Conservation (phyloP, 345 rosid species). For the Isatis tinctoria region DNA sequence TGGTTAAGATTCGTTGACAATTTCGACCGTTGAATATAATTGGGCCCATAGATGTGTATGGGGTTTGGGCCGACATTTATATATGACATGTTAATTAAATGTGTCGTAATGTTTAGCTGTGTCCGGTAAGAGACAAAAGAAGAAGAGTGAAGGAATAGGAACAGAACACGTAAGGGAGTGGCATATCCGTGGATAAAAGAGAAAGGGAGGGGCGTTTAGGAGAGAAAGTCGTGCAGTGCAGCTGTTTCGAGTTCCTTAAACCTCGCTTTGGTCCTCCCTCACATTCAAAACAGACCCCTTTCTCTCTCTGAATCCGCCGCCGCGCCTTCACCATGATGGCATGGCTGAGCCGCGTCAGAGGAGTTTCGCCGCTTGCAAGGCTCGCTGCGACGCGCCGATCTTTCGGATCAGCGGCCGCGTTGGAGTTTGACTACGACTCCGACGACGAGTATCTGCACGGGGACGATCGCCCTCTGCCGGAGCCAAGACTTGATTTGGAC, state of each 20-base stretch:
- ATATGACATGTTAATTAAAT: not conserved
- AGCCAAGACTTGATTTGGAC: constrained; percentile 32
- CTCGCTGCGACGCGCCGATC: constrained; percentile 28
- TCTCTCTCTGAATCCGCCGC: constrained; percentile 23
- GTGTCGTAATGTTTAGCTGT: not conserved
- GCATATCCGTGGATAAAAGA: constrained; percentile 26
- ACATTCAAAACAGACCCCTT: not conserved
- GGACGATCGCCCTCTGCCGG: constrained; percentile 15
- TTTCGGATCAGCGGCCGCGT: constrained; percentile 67
- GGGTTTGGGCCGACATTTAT: not conserved
- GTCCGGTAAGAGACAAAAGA: not conserved
- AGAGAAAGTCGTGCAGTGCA: not conserved
- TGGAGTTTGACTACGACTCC: constrained; percentile 45
- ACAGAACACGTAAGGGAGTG: not conserved
- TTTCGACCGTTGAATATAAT: not conserved
- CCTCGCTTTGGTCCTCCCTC: constrained; percentile 19
- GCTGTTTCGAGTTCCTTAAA: constrained; percentile 21
- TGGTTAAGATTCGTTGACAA: constrained; percentile 2
- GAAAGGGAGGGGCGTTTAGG: not conserved
- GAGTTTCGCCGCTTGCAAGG: constrained; percentile 19
- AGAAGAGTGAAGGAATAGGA: too few relatives aligned
- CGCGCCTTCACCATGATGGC: constrained; percentile 50
- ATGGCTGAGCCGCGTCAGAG: constrained; percentile 47
- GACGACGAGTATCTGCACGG: constrained; percentile 48
- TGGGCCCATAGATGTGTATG: not conserved